A percentile compares a stretch with the other conserved stretches of the same genome.
phyloP scores from a whole-genome alignment of 2,329 filamentous ascomycete genomes.

The Elsinoe perseae region DNA sequence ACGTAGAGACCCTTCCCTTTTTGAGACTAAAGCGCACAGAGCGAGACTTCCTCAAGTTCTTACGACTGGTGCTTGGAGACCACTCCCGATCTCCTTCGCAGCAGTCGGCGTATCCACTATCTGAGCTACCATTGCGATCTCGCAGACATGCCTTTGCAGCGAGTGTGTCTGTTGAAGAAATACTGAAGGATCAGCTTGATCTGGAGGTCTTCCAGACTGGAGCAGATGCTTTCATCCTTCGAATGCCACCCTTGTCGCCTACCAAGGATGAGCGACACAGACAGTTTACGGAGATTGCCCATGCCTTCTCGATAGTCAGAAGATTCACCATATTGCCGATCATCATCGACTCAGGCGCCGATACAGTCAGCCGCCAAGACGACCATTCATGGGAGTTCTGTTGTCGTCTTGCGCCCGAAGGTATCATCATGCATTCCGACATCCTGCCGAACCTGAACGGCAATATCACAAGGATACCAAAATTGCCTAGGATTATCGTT shows the following conservation, averaged over 20 bases:
- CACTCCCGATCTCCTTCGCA: conserved; percentile 48
- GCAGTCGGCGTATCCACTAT: conserved; percentile 58
- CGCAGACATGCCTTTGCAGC: conserved; percentile 61
- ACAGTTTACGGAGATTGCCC: conserved; percentile 38
- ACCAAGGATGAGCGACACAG: background rate
- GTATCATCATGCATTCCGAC: conserved; percentile 43
- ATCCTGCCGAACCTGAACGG: conserved; percentile 49
- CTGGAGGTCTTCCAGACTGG: conserved; percentile 60
- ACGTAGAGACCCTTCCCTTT: conserved; percentile 40
- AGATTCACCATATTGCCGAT: conserved; percentile 51
- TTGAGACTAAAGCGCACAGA: conserved; percentile 61
- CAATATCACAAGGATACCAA: conserved; percentile 29
- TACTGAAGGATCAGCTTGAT: conserved; percentile 49
- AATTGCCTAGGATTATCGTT: conserved; percentile 24
- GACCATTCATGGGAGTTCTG: conserved; percentile 46
- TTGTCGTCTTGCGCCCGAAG: conserved; percentile 35
- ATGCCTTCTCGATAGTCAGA: conserved; percentile 52
- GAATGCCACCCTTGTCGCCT: background rate
- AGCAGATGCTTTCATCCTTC: conserved; percentile 58
- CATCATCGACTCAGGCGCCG: conserved; percentile 30
- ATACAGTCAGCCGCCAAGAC: conserved; percentile 25
- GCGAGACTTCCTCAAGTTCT: conserved; percentile 61
- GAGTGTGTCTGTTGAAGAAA: conserved; percentile 51
- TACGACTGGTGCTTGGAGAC: conserved; percentile 52
- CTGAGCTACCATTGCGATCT: conserved; percentile 52